Evolutionary conservation across 495 filamentous ascomycete genomes (phyloP).

Genomic region (Hapsidospora chrysogenum): DNA sequence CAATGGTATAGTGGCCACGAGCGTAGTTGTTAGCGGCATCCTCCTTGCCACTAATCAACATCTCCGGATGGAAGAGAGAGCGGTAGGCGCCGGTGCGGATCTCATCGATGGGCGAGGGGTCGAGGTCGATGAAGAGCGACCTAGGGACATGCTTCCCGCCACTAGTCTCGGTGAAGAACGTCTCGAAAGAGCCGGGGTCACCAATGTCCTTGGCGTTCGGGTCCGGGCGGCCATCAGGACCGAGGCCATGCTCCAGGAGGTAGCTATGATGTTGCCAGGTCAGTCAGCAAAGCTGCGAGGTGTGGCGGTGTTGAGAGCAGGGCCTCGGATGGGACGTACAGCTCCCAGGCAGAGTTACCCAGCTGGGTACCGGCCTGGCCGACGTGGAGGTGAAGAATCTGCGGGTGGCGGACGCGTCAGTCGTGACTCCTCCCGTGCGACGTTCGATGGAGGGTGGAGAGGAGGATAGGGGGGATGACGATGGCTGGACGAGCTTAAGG

Average conservation of each 20-base stretch:
- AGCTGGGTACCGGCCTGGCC: slow-evolving; percentile 90
- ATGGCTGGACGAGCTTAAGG: too few relatives aligned
- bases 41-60: slow-evolving; percentile 99
- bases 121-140: slow-evolving; percentile 78
- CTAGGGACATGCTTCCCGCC: slow-evolving; percentile 81
- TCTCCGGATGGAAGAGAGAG: slow-evolving; percentile 91
- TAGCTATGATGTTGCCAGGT: slow-evolving; percentile 36
- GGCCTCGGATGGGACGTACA: slow-evolving; percentile 61
- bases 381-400: slow-evolving; percentile 83
- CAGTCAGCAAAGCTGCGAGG: slow-evolving; percentile 3
- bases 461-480: too few relatives aligned
- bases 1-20: slow-evolving; percentile 96
- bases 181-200: slow-evolving; percentile 62
- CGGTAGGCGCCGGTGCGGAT: slow-evolving; percentile 91
- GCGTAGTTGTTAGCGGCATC: slow-evolving; percentile 99
- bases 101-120: slow-evolving; percentile 84
- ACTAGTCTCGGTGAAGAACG: slow-evolving; percentile 81
- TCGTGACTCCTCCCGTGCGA: too few relatives aligned
- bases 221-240: slow-evolving; percentile 54
- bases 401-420: slow-evolving; percentile 5
- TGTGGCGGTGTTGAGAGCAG: too few relatives aligned
- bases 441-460: too few relatives aligned
- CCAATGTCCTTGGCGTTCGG: slow-evolving; percentile 42
- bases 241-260: slow-evolving; percentile 79
- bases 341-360: slow-evolving; percentile 87